Evolutionary conservation across 2,329 filamentous ascomycete genomes (phyloP).

Genomic region (Colletotrichum tanaceti): DNA sequence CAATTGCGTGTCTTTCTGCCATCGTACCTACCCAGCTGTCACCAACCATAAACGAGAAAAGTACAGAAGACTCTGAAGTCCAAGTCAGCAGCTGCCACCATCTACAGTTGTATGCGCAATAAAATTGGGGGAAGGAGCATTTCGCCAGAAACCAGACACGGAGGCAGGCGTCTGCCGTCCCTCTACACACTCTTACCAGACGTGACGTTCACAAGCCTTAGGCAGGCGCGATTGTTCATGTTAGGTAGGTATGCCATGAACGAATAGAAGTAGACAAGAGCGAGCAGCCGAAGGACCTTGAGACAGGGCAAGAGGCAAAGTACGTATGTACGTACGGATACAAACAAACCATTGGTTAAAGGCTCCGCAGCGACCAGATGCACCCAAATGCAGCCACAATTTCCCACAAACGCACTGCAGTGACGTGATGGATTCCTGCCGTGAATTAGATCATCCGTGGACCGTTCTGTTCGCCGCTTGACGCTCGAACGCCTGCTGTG

Average conservation of each 20-base stretch:
- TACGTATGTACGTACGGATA: slow-evolving; percentile 20
- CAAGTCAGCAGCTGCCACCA: slow-evolving; percentile 1
- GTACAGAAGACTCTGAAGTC: slow-evolving; percentile 7
- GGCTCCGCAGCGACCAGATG: slow-evolving; percentile 13
- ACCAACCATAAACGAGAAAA: background rate
- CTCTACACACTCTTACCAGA: background rate
- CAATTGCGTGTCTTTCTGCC: background rate
- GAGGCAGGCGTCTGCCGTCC: slow-evolving; percentile 5
- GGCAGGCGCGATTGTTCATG: background rate
- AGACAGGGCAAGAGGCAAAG: background rate
- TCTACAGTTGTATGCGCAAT: background rate
- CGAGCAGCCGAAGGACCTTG: background rate
- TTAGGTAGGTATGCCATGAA: background rate
- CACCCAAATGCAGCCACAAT: slow-evolving; percentile 39
- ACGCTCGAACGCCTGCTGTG: slow-evolving; percentile 4
- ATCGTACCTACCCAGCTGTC: background rate
- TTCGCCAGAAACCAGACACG: background rate
- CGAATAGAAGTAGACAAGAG: slow-evolving; percentile 2
- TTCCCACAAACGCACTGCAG: slow-evolving; percentile 33
- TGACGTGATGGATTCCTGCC: slow-evolving; percentile 43
- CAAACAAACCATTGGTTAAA: slow-evolving; percentile 6
- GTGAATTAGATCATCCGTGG: slow-evolving; percentile 26
- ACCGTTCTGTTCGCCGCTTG: slow-evolving; percentile 13
- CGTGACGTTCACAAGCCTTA: too few relatives aligned
- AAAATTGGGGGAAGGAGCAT: slow-evolving; percentile 4